A percentile compares a stretch with the other conserved stretches of the same genome.
Conservation (phyloP, 306 rosid genomes). For the Herpetospermum pedunculosum region DNA sequence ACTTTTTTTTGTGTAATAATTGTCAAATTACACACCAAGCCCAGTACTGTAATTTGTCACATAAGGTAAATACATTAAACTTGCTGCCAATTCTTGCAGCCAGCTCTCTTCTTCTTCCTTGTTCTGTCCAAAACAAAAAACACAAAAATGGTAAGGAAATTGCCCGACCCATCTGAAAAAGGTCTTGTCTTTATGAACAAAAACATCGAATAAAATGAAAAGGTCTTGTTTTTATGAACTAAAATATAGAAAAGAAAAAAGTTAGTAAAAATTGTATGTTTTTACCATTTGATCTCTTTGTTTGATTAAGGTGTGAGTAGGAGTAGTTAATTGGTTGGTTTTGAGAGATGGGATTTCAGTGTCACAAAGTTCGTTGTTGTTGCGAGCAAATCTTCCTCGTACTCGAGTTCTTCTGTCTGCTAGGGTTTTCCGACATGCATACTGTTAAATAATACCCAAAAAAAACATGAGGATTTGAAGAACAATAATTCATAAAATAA, state of each 20-base stretch:
- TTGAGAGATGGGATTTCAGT: conserved; percentile 17
- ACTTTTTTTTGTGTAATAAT: background rate
- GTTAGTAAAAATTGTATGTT: background rate
- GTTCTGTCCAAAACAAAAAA: conserved; percentile 3
- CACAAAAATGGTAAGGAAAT: background rate
- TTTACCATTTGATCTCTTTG: conserved; percentile 8
- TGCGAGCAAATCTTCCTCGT: conserved; percentile 93
- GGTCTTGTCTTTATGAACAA: background rate
- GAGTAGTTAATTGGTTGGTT: background rate
- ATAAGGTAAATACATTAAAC: conserved; percentile 45
- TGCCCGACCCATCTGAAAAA: background rate
- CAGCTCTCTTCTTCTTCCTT: conserved; percentile 63
- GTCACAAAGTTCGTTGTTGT: conserved; percentile 50
- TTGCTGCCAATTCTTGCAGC: conserved; percentile 78
- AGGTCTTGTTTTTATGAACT: background rate
- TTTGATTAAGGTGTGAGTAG: background rate
- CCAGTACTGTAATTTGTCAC: conserved; percentile 17
- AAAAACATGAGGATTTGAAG: background rate
- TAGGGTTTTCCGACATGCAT: conserved; percentile 91
- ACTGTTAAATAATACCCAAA: conserved; percentile 23
- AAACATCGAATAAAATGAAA: background rate
- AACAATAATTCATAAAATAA: background rate
- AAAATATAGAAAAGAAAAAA: background rate
- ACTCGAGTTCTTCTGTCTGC: conserved; percentile 91
- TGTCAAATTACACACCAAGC: background rate